These are phyloP conservation scores for Solanum boliviense DNA, from an alignment of 257 asterid species.

Conservation along the genomic window DNA sequence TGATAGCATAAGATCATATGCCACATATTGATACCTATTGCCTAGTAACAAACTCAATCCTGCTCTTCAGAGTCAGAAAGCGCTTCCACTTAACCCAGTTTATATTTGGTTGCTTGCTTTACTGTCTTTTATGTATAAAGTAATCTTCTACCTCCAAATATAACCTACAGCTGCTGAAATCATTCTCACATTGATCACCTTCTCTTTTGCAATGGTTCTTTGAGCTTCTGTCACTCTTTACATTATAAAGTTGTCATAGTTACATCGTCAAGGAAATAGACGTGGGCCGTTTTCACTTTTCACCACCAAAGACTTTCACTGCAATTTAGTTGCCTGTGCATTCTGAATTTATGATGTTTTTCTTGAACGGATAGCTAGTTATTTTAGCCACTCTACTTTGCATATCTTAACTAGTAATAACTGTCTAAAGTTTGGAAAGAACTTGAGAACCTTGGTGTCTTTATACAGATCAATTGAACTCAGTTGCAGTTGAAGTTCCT, in stretches of 20 bases:
- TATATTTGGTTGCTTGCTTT: not conserved
- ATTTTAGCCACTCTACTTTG: not conserved
- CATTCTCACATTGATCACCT: not conserved
- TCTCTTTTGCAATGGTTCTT: not conserved
- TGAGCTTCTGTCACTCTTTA: not conserved
- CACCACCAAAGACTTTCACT: not conserved
- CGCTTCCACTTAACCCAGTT: not conserved
- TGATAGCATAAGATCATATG: not conserved
- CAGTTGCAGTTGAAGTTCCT: constrained; percentile 18
- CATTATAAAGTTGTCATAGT: not conserved
- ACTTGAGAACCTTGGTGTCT: not conserved
- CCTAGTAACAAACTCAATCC: not conserved
- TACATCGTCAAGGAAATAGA: not conserved
- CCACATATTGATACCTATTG: not conserved
- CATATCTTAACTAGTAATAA: not conserved
- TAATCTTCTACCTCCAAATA: not conserved
- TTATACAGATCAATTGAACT: constrained; percentile 24
- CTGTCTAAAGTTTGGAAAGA: not conserved
- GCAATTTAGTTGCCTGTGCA: not conserved
- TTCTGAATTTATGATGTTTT: not conserved
- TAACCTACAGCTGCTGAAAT: not conserved
- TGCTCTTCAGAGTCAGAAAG: not conserved
- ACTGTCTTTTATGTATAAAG: not conserved
- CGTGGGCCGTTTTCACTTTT: not conserved
- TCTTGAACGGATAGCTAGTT: not conserved